Evolutionary conservation across 2,329 filamentous ascomycete species (phyloP).

Genomic region (Fusarium gaditjirri): DNA sequence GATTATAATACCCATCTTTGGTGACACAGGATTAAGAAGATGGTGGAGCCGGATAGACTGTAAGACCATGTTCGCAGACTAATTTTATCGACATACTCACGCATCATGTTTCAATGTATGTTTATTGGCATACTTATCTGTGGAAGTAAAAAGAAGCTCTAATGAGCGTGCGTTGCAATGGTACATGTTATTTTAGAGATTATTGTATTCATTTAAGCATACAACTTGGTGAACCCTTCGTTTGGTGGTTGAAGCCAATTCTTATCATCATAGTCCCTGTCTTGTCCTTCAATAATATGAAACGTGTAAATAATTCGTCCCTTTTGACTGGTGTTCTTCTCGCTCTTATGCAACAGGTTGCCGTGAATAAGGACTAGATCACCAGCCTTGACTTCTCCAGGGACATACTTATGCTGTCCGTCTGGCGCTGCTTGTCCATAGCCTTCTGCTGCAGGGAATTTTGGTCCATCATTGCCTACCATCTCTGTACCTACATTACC

Average conservation of each 20-base stretch:
- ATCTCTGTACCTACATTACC: conserved; percentile 72
- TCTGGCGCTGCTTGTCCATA: conserved; percentile 58
- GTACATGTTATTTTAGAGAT: background rate
- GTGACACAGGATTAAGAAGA: conserved; percentile 13
- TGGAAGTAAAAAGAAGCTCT: conserved; percentile 3
- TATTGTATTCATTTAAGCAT: conserved; percentile 43
- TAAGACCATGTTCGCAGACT: conserved; percentile 33
- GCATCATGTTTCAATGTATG: conserved; percentile 22
- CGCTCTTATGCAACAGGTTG: conserved; percentile 94
- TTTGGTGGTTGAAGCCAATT: conserved; percentile 94
- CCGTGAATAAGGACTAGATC: conserved; percentile 94
- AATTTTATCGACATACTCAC: conserved; percentile 40
- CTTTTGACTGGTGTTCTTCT: conserved; percentile 87
- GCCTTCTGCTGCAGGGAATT: conserved; percentile 67
- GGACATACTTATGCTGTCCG: conserved; percentile 67
- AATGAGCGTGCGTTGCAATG: conserved; percentile 4
- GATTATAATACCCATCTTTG: conserved; percentile 23
- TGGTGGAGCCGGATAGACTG: conserved; percentile 39
- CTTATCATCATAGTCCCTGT: conserved; percentile 78
- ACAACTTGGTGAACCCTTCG: conserved; percentile 80
- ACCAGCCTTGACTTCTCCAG: conserved; percentile 90
- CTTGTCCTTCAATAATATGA: conserved; percentile 89
- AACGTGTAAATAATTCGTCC: conserved; percentile 97
- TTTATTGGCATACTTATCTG: conserved; percentile 19
- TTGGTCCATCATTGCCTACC: conserved; percentile 72